A percentile compares a stretch with the other conserved stretches of the same genome.
Evolutionary conservation across 306 rosid genomes (phyloP).

Genomic region (Cicer judaicum): DNA sequence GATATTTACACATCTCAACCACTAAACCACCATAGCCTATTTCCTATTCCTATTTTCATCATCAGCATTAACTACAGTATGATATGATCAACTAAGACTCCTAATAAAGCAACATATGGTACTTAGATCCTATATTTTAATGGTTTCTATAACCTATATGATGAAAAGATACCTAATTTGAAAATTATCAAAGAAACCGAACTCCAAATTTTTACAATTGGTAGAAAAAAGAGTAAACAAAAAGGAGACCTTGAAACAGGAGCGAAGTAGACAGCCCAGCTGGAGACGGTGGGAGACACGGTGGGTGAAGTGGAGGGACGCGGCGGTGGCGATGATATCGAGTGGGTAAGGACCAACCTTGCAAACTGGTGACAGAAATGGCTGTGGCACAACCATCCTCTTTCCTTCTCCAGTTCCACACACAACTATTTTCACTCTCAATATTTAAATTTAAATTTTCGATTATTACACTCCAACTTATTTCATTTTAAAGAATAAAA

Average conservation of each 20-base stretch:
- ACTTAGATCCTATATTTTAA: not conserved
- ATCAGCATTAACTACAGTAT: constrained; percentile 19
- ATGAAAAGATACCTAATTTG: constrained; percentile 14
- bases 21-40: not conserved
- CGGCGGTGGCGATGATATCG: constrained; percentile 56
- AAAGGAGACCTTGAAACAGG: constrained; percentile 64
- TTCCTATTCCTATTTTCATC: constrained; percentile 24
- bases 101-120: not conserved
- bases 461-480: no score
- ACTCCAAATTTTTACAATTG: not conserved
- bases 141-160: constrained; percentile 3
- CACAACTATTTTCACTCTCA: not conserved
- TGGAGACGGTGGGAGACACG: constrained; percentile 48
- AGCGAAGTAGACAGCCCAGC: constrained; percentile 50
- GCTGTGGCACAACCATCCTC: not conserved
- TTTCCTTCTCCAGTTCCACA: not conserved
- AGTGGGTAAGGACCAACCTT: constrained; percentile 26
- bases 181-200: not conserved
- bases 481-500: no score
- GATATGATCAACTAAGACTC: constrained; percentile 32
- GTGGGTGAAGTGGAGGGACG: constrained; percentile 63
- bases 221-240: constrained; percentile 1
- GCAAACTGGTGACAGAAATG: constrained; percentile 27
- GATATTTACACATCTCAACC: constrained; percentile 12
- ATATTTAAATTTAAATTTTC: no score